A percentile compares a stretch with the other conserved stretches of the same genome.
Evolutionary conservation across 192 early-diverging fungal species (phyloP).

Genomic region (Gryganskiella cystojenkinii): DNA sequence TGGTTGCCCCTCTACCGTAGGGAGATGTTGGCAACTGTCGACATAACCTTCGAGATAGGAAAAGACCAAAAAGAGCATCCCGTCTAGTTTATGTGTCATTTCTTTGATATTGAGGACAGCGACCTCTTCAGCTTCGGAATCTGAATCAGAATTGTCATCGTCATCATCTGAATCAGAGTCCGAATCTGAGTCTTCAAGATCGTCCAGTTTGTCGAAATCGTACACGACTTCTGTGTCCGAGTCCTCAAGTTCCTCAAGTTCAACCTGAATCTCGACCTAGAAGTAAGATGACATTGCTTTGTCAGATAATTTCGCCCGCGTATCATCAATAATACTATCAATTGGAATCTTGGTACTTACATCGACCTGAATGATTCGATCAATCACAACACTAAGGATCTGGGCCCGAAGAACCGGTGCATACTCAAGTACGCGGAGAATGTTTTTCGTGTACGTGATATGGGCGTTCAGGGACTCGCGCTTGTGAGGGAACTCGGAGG

Average conservation of each 20-base stretch:
- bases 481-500: slow-evolving; percentile 81
- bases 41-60: slow-evolving; percentile 62
- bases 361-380: slow-evolving; percentile 90
- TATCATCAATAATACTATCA: not conserved
- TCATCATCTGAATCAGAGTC: slow-evolving; percentile 59
- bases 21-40: slow-evolving; percentile 37
- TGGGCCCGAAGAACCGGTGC: slow-evolving; percentile 75
- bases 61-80: slow-evolving; percentile 75
- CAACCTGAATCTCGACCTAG: slow-evolving; percentile 90
- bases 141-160: slow-evolving; percentile 41
- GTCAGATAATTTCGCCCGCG: not conserved
- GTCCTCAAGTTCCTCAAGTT: slow-evolving; percentile 87
- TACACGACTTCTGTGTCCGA: slow-evolving; percentile 55
- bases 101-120: slow-evolving; percentile 59
- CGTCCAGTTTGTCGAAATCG: slow-evolving; percentile 39
- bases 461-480: slow-evolving; percentile 65
- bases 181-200: slow-evolving; percentile 49
- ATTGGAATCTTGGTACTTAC: too few relatives aligned
- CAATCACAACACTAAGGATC: slow-evolving; percentile 80
- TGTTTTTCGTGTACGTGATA: slow-evolving; percentile 77
- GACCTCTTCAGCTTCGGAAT: slow-evolving; percentile 54
- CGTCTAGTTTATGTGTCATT: slow-evolving; percentile 78
- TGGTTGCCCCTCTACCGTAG: slow-evolving; percentile 17
- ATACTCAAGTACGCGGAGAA: slow-evolving; percentile 82
- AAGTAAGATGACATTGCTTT: not conserved